Conservation (phyloP, 768 basidiomycete genomes). For the Mycena alexandri region DNA sequence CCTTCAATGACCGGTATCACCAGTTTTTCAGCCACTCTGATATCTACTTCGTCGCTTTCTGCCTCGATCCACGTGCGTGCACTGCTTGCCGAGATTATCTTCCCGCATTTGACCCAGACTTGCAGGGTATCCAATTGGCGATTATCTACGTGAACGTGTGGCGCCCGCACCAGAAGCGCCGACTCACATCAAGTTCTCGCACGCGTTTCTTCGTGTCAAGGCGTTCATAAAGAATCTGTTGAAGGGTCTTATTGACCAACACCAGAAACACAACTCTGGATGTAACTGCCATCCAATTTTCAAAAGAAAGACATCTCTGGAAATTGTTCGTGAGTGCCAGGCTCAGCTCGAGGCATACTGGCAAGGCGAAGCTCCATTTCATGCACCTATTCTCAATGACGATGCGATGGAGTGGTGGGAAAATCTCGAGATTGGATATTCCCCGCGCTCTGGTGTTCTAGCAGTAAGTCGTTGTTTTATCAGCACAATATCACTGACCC, state of each 20-base stretch:
- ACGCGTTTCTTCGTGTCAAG: slow-evolving; percentile 24
- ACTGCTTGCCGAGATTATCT: neutral
- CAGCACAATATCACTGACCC: neutral
- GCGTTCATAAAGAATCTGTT: slow-evolving; percentile 3
- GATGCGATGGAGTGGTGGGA: slow-evolving; percentile 25
- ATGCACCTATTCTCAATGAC: too few relatives aligned
- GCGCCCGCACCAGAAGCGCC: neutral
- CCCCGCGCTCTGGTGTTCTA: slow-evolving; percentile 36
- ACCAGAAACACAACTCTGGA: neutral
- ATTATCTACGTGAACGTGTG: slow-evolving; percentile 14
- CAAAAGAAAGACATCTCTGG: slow-evolving; percentile 8
- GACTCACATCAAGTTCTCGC: neutral
- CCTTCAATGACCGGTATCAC: slow-evolving; percentile 40
- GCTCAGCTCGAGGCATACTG: too few relatives aligned
- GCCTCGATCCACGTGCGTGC: slow-evolving; percentile 43
- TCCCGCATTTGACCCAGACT: neutral
- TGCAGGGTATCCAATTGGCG: slow-evolving; percentile 1
- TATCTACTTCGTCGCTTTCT: slow-evolving; percentile 41
- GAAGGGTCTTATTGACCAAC: slow-evolving; percentile 14
- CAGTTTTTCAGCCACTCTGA: slow-evolving; percentile 41
- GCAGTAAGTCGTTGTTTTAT: slow-evolving; percentile 38
- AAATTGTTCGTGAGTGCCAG: too few relatives aligned
- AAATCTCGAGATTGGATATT: slow-evolving; percentile 17
- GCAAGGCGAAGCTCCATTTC: too few relatives aligned
- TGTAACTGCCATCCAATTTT: slow-evolving; percentile 26